These are phyloP conservation scores for Mycena galericulata DNA, from an alignment of 768 basidiomycete genomes.

Conservation along the genomic window DNA sequence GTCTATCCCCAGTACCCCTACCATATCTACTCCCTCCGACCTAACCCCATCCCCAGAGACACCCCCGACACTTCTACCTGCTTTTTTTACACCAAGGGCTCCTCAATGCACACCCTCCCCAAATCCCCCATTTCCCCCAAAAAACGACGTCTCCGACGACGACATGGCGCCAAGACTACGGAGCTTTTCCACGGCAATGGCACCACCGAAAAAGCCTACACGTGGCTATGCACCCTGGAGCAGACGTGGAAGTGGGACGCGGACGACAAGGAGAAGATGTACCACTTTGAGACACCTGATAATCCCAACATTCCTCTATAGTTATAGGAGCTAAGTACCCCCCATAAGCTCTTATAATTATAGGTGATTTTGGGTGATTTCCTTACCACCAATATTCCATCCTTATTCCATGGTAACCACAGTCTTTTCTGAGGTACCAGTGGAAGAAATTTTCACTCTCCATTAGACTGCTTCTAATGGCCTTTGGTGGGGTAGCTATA, in stretches of 20 bases:
- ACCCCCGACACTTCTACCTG: neutral
- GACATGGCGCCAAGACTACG: conserved; percentile 17
- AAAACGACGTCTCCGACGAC: neutral
- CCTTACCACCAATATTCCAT: too few relatives aligned
- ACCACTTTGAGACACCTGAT: conserved; percentile 17
- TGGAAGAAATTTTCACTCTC: too few relatives aligned
- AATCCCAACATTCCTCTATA: too few relatives aligned
- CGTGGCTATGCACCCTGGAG: conserved; percentile 19
- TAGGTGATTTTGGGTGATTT: too few relatives aligned
- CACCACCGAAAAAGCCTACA: conserved; percentile 11
- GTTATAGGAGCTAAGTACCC: too few relatives aligned
- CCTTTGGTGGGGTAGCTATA: too few relatives aligned
- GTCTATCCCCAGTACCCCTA: conserved; percentile 15
- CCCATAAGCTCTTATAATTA: too few relatives aligned
- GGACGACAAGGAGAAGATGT: conserved; percentile 10
- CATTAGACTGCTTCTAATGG: too few relatives aligned
- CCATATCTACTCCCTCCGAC: neutral
- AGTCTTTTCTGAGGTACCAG: too few relatives aligned
- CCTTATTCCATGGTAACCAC: too few relatives aligned
- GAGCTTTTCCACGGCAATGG: conserved; percentile 19
- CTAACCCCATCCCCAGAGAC: conserved; percentile 15
- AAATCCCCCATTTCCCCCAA: neutral
- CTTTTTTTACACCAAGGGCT: neutral
- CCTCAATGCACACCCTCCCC: neutral
- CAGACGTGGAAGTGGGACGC: neutral